Evolutionary conservation across 106 monocot species (phyloP).

Genomic region (Acorus gramineus): DNA sequence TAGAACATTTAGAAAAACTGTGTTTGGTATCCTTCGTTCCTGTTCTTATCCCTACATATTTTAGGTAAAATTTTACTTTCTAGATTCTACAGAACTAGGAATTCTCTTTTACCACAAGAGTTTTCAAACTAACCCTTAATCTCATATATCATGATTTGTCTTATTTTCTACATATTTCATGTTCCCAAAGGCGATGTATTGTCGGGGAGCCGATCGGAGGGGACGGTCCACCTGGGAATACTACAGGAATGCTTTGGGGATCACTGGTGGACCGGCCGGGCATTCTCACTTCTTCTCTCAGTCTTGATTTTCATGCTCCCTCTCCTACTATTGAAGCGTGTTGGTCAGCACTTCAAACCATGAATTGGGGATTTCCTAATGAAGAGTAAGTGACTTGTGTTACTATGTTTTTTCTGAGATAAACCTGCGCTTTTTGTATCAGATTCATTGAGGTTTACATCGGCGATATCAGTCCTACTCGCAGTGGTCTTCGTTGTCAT

Average conservation of each 20-base stretch:
- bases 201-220: conserved; percentile 36
- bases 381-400: background rate
- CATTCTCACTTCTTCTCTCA: conserved; percentile 21
- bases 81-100: too few species aligned
- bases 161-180: too few species aligned
- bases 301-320: conserved; percentile 32
- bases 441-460: conserved; percentile 73
- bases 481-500: conserved; percentile 49
- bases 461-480: conserved; percentile 54
- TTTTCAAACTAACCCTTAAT: too few species aligned
- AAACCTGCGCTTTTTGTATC: background rate
- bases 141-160: too few species aligned
- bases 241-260: conserved; percentile 53
- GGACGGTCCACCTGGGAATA: conserved; percentile 25
- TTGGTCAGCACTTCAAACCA: conserved; percentile 21
- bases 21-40: too few species aligned
- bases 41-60: too few species aligned
- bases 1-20: too few species aligned
- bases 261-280: conserved; percentile 44
- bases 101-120: too few species aligned
- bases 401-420: background rate
- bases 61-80: too few species aligned
- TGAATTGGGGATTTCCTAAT: background rate
- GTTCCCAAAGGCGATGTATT: conserved; percentile 42
- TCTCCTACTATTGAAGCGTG: conserved; percentile 33